A percentile compares a stretch with the other conserved stretches of the same genome.
These are phyloP conservation scores for Trichoderma sp. DNA, from an alignment of 2,329 filamentous ascomycete species.

Conservation along the genomic window DNA sequence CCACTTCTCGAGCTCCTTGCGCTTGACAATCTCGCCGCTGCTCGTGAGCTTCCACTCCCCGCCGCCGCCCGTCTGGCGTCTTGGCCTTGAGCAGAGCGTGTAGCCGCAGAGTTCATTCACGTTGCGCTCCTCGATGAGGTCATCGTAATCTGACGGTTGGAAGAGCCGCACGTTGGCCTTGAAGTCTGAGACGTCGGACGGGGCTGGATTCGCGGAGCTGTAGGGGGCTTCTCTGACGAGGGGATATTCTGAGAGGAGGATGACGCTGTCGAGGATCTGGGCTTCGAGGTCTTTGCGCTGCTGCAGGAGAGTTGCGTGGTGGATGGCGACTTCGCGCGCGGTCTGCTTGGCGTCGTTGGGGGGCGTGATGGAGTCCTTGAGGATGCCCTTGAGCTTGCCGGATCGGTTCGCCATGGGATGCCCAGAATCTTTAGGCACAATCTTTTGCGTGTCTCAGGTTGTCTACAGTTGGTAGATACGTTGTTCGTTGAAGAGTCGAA, in stretches of 20 bases:
- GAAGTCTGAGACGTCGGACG: conserved; percentile 66
- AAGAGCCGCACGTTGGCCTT: conserved; percentile 70
- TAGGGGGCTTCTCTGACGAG: conserved; percentile 39
- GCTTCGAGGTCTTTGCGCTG: conserved; percentile 77
- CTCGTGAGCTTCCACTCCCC: conserved; percentile 70
- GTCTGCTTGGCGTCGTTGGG: conserved; percentile 39
- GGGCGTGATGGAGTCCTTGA: conserved; percentile 55
- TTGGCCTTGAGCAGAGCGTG: conserved; percentile 70
- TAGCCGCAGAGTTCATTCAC: conserved; percentile 83
- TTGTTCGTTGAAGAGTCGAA: neutral
- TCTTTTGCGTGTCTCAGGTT: neutral
- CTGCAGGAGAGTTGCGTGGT: conserved; percentile 82
- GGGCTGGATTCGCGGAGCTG: conserved; percentile 53
- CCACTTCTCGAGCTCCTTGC: conserved; percentile 79
- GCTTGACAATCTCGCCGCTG: conserved; percentile 65
- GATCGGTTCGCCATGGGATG: conserved; percentile 35
- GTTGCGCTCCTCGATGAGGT: conserved; percentile 85
- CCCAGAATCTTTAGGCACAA: too few species aligned
- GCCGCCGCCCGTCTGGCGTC: conserved; percentile 56
- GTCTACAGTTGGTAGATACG: neutral
- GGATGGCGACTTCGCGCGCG: conserved; percentile 67
- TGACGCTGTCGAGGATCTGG: conserved; percentile 70
- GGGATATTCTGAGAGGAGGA: conserved; percentile 68
- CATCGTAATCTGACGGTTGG: conserved; percentile 86
- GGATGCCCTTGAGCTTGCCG: conserved; percentile 56